Evolutionary conservation across 1,284 basidiomycete genomes (phyloP), one percentile per base, ranked within the genome.

Genomic region (Acaromyces ingoldii): DNA sequence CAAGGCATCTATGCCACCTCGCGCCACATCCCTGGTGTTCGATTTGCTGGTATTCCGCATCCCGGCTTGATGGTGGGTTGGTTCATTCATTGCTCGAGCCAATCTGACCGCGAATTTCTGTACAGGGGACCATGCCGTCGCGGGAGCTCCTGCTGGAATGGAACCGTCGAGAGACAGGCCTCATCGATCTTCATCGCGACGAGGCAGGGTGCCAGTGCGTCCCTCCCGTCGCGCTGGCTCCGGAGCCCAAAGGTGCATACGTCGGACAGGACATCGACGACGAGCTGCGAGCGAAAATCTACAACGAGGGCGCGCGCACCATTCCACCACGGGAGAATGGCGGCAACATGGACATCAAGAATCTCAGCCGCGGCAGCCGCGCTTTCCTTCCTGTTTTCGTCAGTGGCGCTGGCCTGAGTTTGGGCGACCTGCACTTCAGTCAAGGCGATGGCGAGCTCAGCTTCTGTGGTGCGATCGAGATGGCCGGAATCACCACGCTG

Each of bases 401-500:
- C 24, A 79, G 83, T 44, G 86, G 86, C 2, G 87, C 86, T 6
- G 86, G 86, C 60, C 77, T 89, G 4, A 86, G 85, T 0, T 83
- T 88, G 17, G 87, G 87, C 2, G 87, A 89, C 69, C 76, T 88
- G n/a, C 87, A 89, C 70, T 89, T 88, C 76, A 86, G 84, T 28
- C 86, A 89, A 74, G 86, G 85, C 25, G 87, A 88, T 78, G 85
- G 85, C 57, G 85, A 87, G 81, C 38, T 59, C 17, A 15, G 22
- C n/a, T 87, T 86, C 78, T 87, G 85, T 51, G 85, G 85, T n/a
- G 85, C 85, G 1, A 87, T 87, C 52, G 86, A 88, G 42, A 71
- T 86, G 85, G 85, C 86, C 1, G 87, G 87, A 10, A 82, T 85
- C 53, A 82, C 87, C 58, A 88, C 85, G 4, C 82, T 89, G 66